Evolutionary conservation across 179 eudicot genomes (phyloP), one percentile per base, ranked within the genome.

Genomic region (Spinacia oleracea): DNA sequence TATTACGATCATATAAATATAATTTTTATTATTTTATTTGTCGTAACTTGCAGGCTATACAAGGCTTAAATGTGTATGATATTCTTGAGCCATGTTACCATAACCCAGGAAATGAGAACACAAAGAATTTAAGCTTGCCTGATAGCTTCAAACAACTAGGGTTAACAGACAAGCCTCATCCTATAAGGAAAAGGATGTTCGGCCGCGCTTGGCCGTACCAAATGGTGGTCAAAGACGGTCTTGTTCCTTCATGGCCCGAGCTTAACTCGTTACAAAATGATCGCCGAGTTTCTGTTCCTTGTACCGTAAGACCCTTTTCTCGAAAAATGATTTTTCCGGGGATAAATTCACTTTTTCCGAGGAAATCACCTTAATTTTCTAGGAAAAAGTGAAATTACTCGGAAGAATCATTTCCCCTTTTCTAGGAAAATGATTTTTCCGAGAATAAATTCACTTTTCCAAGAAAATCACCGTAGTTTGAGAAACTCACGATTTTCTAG

Each of bases 281-380:
- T 80, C 89, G 89, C 46, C 83, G 89, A 18, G 77, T 86, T 46
- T 68, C 76, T 1, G 96, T 91, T 65, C 97, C 98, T 5, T 95
- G 98, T 81, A 90, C 91, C 9, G 98, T 95, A 87, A 87, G 95
- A 77, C 43, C 16, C 38, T 72, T 0, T 29, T 48, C 40, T 27
- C 42, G 31, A 6, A 21, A 14, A n/a, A n/a, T n/a, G n/a, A n/a
- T n/a, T n/a, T n/a, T n/a, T n/a, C n/a, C n/a, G n/a, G n/a, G n/a
- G n/a, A n/a, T n/a, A n/a, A n/a, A n/a, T n/a, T n/a, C n/a, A n/a
- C n/a, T n/a, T n/a, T n/a, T n/a, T n/a, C n/a, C n/a, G n/a, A n/a
- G n/a, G n/a, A n/a, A n/a, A n/a, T n/a, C n/a, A n/a, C n/a, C n/a
- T n/a, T n/a, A n/a, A n/a, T n/a, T n/a, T n/a, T n/a, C n/a, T n/a